Evolutionary conservation across 2,329 filamentous ascomycete species (phyloP).

Genomic region (Penicillium sp.): DNA sequence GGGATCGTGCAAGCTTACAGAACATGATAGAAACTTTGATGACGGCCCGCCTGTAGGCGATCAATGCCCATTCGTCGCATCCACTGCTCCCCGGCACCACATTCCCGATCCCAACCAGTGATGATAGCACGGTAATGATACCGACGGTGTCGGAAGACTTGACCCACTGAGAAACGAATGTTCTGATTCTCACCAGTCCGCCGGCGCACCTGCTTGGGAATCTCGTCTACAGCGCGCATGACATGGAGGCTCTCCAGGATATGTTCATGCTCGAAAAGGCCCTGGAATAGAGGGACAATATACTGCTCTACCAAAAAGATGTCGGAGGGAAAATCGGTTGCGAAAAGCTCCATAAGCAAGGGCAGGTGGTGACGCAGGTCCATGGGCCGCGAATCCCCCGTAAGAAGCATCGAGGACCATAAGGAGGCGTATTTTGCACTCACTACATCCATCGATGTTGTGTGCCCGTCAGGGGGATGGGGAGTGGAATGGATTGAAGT

Average conservation of each 20-base stretch:
- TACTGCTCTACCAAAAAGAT: slow-evolving; percentile 70
- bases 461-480: slow-evolving; percentile 35
- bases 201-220: slow-evolving; percentile 53
- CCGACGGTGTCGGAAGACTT: slow-evolving; percentile 80
- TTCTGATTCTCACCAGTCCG: slow-evolving; percentile 42
- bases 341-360: slow-evolving; percentile 66
- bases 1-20: slow-evolving; percentile 63
- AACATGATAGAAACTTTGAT: slow-evolving; percentile 81
- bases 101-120: slow-evolving; percentile 78
- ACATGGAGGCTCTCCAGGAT: slow-evolving; percentile 59
- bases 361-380: slow-evolving; percentile 66
- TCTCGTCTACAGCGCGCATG: slow-evolving; percentile 60
- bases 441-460: slow-evolving; percentile 57
- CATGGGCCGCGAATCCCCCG: slow-evolving; percentile 44
- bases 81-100: slow-evolving; percentile 63
- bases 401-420: slow-evolving; percentile 69
- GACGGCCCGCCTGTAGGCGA: slow-evolving; percentile 59
- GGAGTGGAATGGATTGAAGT: slow-evolving; percentile 64
- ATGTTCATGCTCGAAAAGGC: slow-evolving; percentile 56
- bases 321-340: slow-evolving; percentile 71
- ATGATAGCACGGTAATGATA: slow-evolving; percentile 82
- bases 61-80: slow-evolving; percentile 67
- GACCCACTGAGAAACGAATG: slow-evolving; percentile 73
- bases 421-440: slow-evolving; percentile 71
- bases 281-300: slow-evolving; percentile 63